Evolutionary conservation across 305 asterid genomes (phyloP).

Genomic region (Ruellia speciosa): DNA sequence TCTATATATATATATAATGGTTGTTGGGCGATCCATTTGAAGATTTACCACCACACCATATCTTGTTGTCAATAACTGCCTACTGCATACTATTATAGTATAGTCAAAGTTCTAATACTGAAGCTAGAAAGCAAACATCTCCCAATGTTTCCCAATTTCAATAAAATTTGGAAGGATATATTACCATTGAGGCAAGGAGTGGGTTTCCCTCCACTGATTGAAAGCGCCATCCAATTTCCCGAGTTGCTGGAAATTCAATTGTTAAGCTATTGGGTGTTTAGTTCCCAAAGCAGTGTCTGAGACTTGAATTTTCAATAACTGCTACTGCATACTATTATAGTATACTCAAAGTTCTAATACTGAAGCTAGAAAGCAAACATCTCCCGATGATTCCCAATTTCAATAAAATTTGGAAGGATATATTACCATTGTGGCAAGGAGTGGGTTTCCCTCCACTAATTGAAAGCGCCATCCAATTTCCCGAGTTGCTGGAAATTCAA

Average conservation of each 20-base stretch:
- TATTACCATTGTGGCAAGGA: slow-evolving; percentile 75
- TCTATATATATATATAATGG: no score
- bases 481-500: slow-evolving; percentile 73
- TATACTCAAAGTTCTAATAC: slow-evolving; percentile 19
- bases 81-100: slow-evolving; percentile 71
- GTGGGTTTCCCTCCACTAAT: slow-evolving; percentile 78
- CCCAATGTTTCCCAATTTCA: slow-evolving; percentile 2
- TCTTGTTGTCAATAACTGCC: slow-evolving; percentile 87
- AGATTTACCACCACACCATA: slow-evolving; percentile 92
- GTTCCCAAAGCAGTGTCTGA: slow-evolving; percentile 73
- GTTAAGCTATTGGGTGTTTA: slow-evolving; percentile 53
- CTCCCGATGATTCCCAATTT: slow-evolving; percentile 1
- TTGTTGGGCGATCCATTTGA: slow-evolving; percentile 58
- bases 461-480: slow-evolving; percentile 88
- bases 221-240: slow-evolving; percentile 89
- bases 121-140: slow-evolving; percentile 3
- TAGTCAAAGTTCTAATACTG: slow-evolving; percentile 19
- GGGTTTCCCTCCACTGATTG: slow-evolving; percentile 82
- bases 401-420: slow-evolving; percentile 19
- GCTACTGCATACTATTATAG: slow-evolving; percentile 84
- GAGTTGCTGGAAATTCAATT: slow-evolving; percentile 69
- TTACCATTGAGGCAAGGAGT: slow-evolving; percentile 79
- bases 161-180: slow-evolving; percentile 19
- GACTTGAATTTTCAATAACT: slow-evolving; percentile 74
- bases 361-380: slow-evolving; percentile 5